A percentile compares a stretch with the other conserved stretches of the same genome.
These are phyloP conservation scores for Pistacia atlantica DNA, from an alignment of 345 rosid species.

Conservation along the genomic window DNA sequence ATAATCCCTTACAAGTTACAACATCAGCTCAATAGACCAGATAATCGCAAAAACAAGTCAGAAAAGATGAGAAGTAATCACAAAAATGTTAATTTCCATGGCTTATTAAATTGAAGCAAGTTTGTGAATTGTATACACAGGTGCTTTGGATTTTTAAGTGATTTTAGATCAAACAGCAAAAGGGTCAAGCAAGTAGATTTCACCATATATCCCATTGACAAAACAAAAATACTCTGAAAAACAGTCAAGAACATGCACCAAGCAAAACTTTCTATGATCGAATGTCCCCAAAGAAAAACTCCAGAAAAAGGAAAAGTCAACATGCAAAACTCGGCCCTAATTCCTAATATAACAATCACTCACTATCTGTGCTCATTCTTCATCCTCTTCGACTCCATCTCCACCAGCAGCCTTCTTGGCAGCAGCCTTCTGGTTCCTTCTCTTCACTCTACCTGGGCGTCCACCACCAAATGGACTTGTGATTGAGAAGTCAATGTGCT, in stretches of 20 bases:
- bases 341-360: slow-evolving; percentile 10
- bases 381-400: slow-evolving; percentile 48
- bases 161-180: neutral
- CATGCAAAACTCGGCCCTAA: neutral
- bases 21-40: too few species aligned
- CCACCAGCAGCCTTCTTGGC: slow-evolving; percentile 43
- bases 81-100: too few species aligned
- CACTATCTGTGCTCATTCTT: slow-evolving; percentile 19
- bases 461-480: slow-evolving; percentile 39
- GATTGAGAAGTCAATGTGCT: slow-evolving; percentile 37
- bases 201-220: neutral
- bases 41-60: too few species aligned
- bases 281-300: neutral
- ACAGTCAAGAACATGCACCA: slow-evolving; percentile 3
- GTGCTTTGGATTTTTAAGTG: too few species aligned
- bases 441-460: slow-evolving; percentile 45
- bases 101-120: too few species aligned
- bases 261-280: slow-evolving; percentile 1
- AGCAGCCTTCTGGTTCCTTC: slow-evolving; percentile 44
- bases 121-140: too few species aligned
- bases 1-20: too few species aligned
- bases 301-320: neutral
- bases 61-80: too few species aligned
- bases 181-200: neutral
- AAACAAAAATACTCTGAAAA: neutral